A percentile compares a stretch with the other conserved stretches of the same genome.
Conservation (phyloP, 495 filamentous ascomycete species). For the Annulohypoxylon moriforme region DNA sequence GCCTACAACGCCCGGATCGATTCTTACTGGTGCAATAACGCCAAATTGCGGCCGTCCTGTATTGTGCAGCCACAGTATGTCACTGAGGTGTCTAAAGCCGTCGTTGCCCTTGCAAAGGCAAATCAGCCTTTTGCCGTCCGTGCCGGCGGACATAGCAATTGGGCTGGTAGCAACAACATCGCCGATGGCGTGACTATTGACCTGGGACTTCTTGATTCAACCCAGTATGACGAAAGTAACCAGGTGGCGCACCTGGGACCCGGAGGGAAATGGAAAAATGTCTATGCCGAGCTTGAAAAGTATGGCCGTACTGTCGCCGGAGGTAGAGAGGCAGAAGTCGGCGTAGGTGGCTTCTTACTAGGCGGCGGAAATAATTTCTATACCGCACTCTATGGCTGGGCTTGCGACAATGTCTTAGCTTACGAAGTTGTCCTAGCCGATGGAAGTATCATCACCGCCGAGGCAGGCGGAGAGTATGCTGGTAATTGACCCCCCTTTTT, state of each 20-base stretch:
- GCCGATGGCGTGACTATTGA: conserved; percentile 68
- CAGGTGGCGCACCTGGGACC: conserved; percentile 56
- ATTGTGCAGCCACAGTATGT: conserved; percentile 55
- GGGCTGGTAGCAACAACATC: conserved; percentile 60
- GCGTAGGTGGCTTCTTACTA: conserved; percentile 68
- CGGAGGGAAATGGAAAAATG: conserved; percentile 63
- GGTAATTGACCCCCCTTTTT: too few relatives aligned
- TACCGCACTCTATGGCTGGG: conserved; percentile 59
- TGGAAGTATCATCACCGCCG: conserved; percentile 51
- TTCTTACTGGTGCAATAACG: conserved; percentile 64
- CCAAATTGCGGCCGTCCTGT: conserved; percentile 52
- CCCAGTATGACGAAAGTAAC: conserved; percentile 50
- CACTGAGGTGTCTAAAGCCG: conserved; percentile 51
- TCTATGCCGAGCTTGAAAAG: conserved; percentile 62
- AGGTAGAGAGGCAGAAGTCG: conserved; percentile 65
- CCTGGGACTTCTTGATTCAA: conserved; percentile 57
- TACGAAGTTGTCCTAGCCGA: conserved; percentile 63
- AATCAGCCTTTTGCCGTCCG: conserved; percentile 62
- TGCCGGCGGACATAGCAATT: conserved; percentile 64
- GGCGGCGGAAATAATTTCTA: conserved; percentile 68
- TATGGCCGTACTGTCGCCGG: conserved; percentile 62
- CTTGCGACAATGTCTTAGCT: conserved; percentile 61
- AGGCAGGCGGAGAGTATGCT: background rate
- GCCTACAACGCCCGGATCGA: conserved; percentile 16
- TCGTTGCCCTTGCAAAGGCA: conserved; percentile 48